Evolutionary conservation across 2,329 filamentous ascomycete genomes (phyloP), one percentile per base, ranked within the genome.

Genomic region (Colletotrichum ledebouriae): DNA sequence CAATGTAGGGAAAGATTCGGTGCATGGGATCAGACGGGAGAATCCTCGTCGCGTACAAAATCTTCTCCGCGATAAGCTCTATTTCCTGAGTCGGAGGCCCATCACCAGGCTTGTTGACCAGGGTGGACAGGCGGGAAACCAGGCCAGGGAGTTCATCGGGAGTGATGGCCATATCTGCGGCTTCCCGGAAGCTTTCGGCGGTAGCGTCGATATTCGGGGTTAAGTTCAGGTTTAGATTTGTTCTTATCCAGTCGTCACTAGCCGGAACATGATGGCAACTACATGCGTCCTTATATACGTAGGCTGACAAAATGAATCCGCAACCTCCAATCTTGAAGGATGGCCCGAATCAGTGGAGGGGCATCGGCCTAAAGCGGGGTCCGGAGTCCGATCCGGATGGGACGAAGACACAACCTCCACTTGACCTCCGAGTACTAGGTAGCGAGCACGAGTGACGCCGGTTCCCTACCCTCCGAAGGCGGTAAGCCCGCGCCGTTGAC

Each of bases 41-140:
- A 1, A 37, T 22, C 1, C 59, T 41, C 0, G 59, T 61, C 5
- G 47, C 20, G 3, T 17, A 52, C 0, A 61, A 1, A 22, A 22
- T 22, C 22, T 61, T 61, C n/a, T 61, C 59, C 1, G 59, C 59
- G 15, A 61, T 20, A 2, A 20, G 9, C 12, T 61, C 34, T 15
- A 61, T 53, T 6, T 47, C 37, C 5, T 37, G 34, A 0, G 47
- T 22, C 25, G 59, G 39, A 6, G n/a, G 5, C 0, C 37, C 22
- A 11, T 59, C 29, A 4, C 34, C 47, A 10, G 47, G 6, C 1
- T 37, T 6, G 37, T 61, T 61, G 6, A 52, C 59, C 2, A 61
- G 6, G 22, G 47, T 22, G 3, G 59, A 61, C 4, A 61, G 2
- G 12, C 53, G 59, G 3, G 47, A n/a, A 4, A 37, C 39, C 1